Evolutionary conservation across 257 asterid genomes (phyloP), one percentile per base, ranked within the genome.

Genomic region (Gentiana macrophylla): DNA sequence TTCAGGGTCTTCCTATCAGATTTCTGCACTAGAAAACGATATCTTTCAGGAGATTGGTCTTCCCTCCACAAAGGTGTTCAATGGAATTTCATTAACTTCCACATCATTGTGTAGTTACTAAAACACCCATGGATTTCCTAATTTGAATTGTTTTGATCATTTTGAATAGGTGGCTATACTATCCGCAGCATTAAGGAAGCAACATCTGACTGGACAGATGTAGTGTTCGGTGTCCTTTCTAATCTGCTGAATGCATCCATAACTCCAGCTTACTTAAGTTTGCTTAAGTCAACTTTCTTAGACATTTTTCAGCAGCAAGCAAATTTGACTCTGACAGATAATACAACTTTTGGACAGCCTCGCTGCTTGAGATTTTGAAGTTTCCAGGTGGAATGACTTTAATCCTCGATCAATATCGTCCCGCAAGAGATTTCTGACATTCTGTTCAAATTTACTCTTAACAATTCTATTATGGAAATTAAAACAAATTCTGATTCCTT

Each of bases 361-460:
- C 82, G 61, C 83, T 83, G 0, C 83, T 89, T 69, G 84, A 78
- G 79, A 79, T 83, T 49, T 66, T 81, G 70, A 81, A 78, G 70
- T 86, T 80, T 70, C 92, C 92, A 34, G 92, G 81, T 38, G 97
- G 95, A 69, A 56, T 89, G 60, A 81, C 92, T 53, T 49, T 89
- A 65, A 67, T 83, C 8, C 97, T 86, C 0, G 86, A 78, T 56
- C 63, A 46, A 43, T 56, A 50, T 49, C 62, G 73, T 51, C 44
- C 72, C 33, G 10, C 73, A 37, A 33, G 65, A 66, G 69, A 41
- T 52, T 59, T 76, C 48, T 74, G 76, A 6, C 79, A 74, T 74
- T 62, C 82, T 81, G 55, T 71, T 89, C 68, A 80, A 75, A 58
- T 89, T 89, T 77, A 76, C 87, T 52, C 94, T 89, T 59, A 66